Conservation (phyloP, 2,329 filamentous ascomycete genomes). For the Aspergillus tamarii region DNA sequence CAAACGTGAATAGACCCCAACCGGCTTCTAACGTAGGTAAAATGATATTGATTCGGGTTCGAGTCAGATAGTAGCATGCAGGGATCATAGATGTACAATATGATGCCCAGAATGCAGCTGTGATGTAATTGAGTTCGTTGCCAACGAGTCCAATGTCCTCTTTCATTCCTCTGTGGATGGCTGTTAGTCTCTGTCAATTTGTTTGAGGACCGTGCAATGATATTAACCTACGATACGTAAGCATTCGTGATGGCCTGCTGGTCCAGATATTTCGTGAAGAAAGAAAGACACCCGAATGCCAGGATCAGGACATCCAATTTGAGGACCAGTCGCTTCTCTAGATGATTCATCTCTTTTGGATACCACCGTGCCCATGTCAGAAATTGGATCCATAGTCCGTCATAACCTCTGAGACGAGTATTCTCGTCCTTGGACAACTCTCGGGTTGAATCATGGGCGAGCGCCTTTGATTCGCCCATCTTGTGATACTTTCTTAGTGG, state of each 20-base stretch:
- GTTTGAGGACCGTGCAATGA: not conserved
- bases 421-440: not conserved
- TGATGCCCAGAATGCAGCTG: slow-evolving; percentile 36
- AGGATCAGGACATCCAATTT: slow-evolving; percentile 53
- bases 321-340: slow-evolving; percentile 49
- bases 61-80: slow-evolving; percentile 43
- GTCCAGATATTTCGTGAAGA: slow-evolving; percentile 52
- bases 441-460: not conserved
- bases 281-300: slow-evolving; percentile 47
- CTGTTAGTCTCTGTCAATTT: slow-evolving; percentile 18
- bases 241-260: not conserved
- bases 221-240: slow-evolving; percentile 22
- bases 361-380: slow-evolving; percentile 20
- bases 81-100: slow-evolving; percentile 49
- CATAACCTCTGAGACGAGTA: not conserved
- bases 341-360: slow-evolving; percentile 17
- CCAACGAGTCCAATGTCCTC: not conserved
- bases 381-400: slow-evolving; percentile 18
- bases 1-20: slow-evolving; percentile 30
- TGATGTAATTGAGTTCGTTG: slow-evolving; percentile 23
- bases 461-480: not conserved
- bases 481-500: not conserved
- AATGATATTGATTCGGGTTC: slow-evolving; percentile 27
- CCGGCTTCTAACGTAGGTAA: slow-evolving; percentile 26
- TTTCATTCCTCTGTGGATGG: not conserved